These are phyloP conservation scores for Caloboletus firmus DNA, from an alignment of 1,284 basidiomycete genomes.

Conservation along the genomic window DNA sequence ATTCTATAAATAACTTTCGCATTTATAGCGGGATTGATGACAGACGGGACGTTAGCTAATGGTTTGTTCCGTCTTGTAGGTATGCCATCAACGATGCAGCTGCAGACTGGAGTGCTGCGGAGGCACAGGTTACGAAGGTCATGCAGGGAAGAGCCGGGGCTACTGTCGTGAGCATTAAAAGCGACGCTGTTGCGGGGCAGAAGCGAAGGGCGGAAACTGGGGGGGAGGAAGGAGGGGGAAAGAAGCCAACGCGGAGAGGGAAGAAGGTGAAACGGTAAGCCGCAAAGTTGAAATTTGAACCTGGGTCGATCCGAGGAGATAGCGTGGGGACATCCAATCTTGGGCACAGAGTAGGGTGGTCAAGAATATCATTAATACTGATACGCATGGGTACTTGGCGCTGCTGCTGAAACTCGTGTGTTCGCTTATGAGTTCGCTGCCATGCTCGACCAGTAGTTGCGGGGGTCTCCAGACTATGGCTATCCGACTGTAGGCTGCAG, in stretches of 20 bases:
- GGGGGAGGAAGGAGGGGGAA: conserved; percentile 37
- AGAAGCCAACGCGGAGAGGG: conserved; percentile 56
- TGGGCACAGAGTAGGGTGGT: too few relatives aligned
- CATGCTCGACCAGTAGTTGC: neutral
- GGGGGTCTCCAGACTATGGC: neutral
- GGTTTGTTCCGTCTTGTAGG: conserved; percentile 39
- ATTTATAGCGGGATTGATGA: neutral
- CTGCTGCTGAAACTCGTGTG: too few relatives aligned
- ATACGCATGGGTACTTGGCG: neutral
- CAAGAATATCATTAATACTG: neutral
- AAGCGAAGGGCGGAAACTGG: conserved; percentile 64
- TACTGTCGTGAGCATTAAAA: conserved; percentile 78
- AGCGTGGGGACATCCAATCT: neutral
- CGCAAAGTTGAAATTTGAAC: too few relatives aligned
- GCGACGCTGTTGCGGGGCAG: conserved; percentile 38
- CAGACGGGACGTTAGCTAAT: neutral
- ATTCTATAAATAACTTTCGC: neutral
- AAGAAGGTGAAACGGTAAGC: conserved; percentile 58
- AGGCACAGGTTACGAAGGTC: conserved; percentile 63
- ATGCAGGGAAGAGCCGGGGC: conserved; percentile 50
- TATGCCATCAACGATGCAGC: conserved; percentile 74
- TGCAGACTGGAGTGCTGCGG: conserved; percentile 73
- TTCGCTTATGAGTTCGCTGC: neutral
- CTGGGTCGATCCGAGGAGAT: conserved; percentile 4
- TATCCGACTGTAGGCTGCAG: neutral